Evolutionary conservation across 306 rosid species (phyloP), one percentile per base, ranked within the genome.

Genomic region (Vigna radiata): DNA sequence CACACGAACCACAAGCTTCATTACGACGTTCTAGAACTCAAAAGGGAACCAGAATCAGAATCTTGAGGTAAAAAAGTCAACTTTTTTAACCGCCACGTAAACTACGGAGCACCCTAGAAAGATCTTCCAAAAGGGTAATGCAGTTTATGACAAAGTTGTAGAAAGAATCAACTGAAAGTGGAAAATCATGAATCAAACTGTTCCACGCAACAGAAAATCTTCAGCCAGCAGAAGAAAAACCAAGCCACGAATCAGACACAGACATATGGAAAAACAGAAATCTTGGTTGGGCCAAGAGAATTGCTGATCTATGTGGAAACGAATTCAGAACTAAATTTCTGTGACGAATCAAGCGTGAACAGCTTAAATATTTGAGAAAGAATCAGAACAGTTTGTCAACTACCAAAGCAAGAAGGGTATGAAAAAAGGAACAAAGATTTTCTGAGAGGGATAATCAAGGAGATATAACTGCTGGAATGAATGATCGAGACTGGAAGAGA

Each of bases 1-100:
- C 69, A 92, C 97, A 53, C 93, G 92, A 68, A 96, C 98, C 71
- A 81, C 80, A 52, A 96, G 94, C 86, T 89, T 91, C 99, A 96
- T 95, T 78, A 25, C 91, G 70, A 31, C 73, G 6, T 3, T 19
- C 60, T 16, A 37, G 39, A 52, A 60, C 55, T 47, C 48, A 63
- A 70, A 70, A 75, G 23, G 47, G 21, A 5, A 50, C 60, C 31
- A 67, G 29, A 73, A 54, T 43, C 41, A 67, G 29, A 73, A 55
- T 63, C 47, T 70, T 11, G 70, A 53, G 41, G 52, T 23, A 60
- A 71, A 81, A 79, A 71, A 70, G 37, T 7, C 65, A 78, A 85
- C 84, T 73, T 85, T 3, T 69, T 8, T 13, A 31, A 13, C 44
- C 23, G 25, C 58, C 72, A 48, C 9, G 27, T 77, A 60, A 44